Evolutionary conservation across 1,139 yeast species (phyloP), one percentile per base, ranked within the genome.

Genomic region (Magnusiomyces fungicola): DNA sequence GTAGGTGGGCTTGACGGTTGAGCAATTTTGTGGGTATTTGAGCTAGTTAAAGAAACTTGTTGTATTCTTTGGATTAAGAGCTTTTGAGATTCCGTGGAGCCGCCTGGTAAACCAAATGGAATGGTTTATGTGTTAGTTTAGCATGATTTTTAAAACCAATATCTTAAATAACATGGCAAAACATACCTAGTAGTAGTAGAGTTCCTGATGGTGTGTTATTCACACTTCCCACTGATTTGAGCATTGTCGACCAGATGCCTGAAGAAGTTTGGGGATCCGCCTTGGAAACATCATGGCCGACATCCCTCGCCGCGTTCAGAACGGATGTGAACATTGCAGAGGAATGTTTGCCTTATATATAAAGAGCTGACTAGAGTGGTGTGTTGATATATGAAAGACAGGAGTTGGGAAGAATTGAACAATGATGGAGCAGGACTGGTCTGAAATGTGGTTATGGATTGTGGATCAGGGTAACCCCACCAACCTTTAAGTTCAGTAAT

Each of bases 171-270:
- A n/a, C n/a, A n/a, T n/a, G n/a, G n/a, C 19, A 29, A 7, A 10
- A 39, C 51, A 6, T 45, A 54, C 58, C 57, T 10, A 58, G 48
- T 19, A 57, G 16, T 23, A 58, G 32, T 24, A 56, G 44, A 6
- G 59, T 51, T 23, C 58, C 59, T 12, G 55, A 43, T 18, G 58
- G 52, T 4, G 51, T 40, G 4, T 51, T 27, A 23, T 50, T 51
- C 21, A 47, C 56, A 32, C 53, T 50, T 25, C 59, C 56, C 21
- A 57, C 60, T 22, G 54, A 48, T 46, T 58, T 55, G 39, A 57
- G 53, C 56, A 58, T 51, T 23, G 59, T 46, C 37, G 58, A 48
- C 61, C 60, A 57, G 44, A 57, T 50, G 18, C 47, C 54, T 41
- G 64, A 24, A 3, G 49, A 29, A 16, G 22, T 21, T 18, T 27